Base-by-base conservation (phyloP, 1,284 basidiomycete species). In the Cutaneotrichosporon curvatum region DNA sequence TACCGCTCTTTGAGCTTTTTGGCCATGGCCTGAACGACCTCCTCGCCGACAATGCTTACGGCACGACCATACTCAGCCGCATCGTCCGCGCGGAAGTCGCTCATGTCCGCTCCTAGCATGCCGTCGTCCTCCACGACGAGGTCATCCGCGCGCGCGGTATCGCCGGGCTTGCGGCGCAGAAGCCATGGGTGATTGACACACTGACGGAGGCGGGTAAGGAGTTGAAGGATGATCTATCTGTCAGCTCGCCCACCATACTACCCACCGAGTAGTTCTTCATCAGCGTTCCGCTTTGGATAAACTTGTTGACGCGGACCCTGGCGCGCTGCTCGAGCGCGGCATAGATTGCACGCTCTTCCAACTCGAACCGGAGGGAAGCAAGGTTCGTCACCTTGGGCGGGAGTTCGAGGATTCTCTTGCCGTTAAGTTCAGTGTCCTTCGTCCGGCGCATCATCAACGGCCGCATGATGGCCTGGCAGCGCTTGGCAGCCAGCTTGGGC, bases 341-440 rank as follows among this genome's bases (percentile, higher is more conserved):
- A 56, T 74, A 73, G 14, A 73, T 65, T 9, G 61, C 59, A 16
- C 68, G 56, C 53, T 74, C 71, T 19, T 72, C 68, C 4, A 48
- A 43, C 20, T 61, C 55, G 42, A 73, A 71, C 15, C 58, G 57
- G 10, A 71, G 58, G 37, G 59, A 50, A 2, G 58, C 56, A 10
- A 69, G 47, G 8, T 60, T 53, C 7, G 60, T 60, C 0, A 48
- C 56, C 54, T 70, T 70, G 1, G 60, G 58, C 11, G 64, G 64
- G 2, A 72, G 59, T 21, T 63, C 50, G 16, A 71, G 56, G 33
- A 71, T 57, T 11, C 56, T 57, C 31, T 58, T 51, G 8, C 71
- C 72, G 40, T 71, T 66, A 11, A 73, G 54, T 37, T 57, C 50
- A 6, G 62, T 61, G 16, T 70, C 67, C 46, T 71, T 70, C 46